These are phyloP conservation scores for Panaeolus papilionaceus DNA, from an alignment of 768 basidiomycete species.

Conservation along the genomic window DNA sequence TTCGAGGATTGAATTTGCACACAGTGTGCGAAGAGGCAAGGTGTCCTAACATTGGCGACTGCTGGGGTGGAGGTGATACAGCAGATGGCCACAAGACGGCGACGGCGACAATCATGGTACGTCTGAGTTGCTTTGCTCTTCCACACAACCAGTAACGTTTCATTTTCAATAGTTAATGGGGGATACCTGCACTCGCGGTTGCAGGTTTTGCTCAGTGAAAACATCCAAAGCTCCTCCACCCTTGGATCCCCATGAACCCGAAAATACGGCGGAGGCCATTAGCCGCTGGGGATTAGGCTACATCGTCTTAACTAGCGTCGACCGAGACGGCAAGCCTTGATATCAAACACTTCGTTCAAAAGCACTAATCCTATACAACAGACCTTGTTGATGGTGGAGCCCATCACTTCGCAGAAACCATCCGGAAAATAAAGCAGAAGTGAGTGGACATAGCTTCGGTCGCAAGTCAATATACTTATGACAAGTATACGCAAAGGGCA, in stretches of 20 bases:
- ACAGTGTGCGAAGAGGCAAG: conserved; percentile 99
- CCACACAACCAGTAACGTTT: not conserved
- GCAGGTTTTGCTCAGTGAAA: conserved; percentile 97
- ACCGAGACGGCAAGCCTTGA: conserved; percentile 82
- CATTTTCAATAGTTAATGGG: conserved; percentile 82
- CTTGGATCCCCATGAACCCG: conserved; percentile 94
- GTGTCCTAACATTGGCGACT: conserved; percentile 99
- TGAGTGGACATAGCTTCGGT: conserved; percentile 35
- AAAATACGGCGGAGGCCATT: conserved; percentile 98
- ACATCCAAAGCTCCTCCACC: conserved; percentile 89
- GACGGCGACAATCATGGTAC: conserved; percentile 98
- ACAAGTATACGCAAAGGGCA: conserved; percentile 59
- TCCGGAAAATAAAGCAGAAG: conserved; percentile 96
- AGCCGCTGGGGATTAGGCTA: conserved; percentile 98
- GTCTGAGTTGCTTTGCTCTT: conserved; percentile 17
- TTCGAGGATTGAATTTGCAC: conserved; percentile 88
- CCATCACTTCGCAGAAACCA: conserved; percentile 94
- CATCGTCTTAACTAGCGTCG: conserved; percentile 95
- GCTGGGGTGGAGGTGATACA: conserved; percentile 91
- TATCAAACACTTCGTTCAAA: not conserved
- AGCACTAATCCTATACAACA: conserved; percentile 36
- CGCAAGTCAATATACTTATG: conserved; percentile 9
- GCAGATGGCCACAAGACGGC: conserved; percentile 81
- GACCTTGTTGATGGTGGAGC: conserved; percentile 94
- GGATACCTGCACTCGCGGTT: conserved; percentile 97